Percentiles rank a stretch among this genome's conserved stretches.
Conservation (phyloP, 140 eudicot genomes). For the Ambrosia hybrid region DNA sequence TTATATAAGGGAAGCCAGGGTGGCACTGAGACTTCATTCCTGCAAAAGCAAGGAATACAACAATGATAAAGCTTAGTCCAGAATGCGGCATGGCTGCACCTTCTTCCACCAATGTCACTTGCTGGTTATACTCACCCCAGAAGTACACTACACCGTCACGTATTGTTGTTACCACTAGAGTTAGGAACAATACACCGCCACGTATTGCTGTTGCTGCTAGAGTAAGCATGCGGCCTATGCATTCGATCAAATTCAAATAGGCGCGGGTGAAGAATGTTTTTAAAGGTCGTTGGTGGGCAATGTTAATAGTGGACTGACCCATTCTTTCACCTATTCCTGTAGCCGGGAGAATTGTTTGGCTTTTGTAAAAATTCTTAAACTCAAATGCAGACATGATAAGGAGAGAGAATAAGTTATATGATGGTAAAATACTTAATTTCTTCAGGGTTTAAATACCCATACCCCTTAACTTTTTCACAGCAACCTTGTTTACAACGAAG, state of each 20-base stretch:
- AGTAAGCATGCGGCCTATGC: neutral
- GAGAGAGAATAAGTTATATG: too few relatives aligned
- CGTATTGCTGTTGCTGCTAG: neutral
- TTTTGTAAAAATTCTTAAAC: too few relatives aligned
- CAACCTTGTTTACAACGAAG: too few relatives aligned
- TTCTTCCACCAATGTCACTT: neutral
- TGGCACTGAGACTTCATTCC: conserved; percentile 11
- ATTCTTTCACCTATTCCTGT: too few relatives aligned
- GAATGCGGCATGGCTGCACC: neutral
- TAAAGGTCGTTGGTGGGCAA: too few relatives aligned
- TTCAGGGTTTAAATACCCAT: too few relatives aligned
- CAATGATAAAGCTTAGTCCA: neutral
- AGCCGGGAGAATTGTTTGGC: too few relatives aligned
- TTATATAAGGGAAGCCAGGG: neutral
- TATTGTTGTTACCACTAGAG: too few relatives aligned
- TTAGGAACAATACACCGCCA: too few relatives aligned
- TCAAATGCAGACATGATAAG: too few relatives aligned
- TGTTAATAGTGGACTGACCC: neutral
- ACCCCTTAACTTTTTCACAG: too few relatives aligned
- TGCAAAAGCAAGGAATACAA: neutral
- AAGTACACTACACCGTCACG: neutral
- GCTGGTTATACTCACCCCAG: neutral
- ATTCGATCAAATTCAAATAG: neutral
- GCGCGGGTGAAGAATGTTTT: neutral
- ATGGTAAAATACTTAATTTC: too few relatives aligned